Percentiles rank a stretch among this genome's conserved stretches.
Evolutionary conservation across 140 eudicot genomes (phyloP).

Genomic region (Anethum foeniculum): DNA sequence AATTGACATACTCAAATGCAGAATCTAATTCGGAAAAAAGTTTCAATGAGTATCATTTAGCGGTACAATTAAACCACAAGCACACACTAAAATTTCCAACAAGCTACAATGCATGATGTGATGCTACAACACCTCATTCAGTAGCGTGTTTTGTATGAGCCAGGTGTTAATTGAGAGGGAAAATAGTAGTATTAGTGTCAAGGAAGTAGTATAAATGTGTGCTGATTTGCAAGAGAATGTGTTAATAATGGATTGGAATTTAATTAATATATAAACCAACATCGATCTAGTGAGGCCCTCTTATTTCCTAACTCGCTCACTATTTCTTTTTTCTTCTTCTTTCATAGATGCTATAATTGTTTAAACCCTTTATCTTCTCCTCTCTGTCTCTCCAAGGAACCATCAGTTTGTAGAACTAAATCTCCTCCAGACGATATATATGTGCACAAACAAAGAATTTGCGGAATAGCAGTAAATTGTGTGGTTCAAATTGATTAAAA

Average conservation of each 20-base stretch:
- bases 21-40: not conserved
- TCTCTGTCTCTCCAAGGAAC: not conserved
- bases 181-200: not conserved
- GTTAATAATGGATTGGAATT: not conserved
- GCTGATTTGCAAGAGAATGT: not conserved
- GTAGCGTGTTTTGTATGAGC: not conserved
- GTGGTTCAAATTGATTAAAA: not conserved
- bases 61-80: not conserved
- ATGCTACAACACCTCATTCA: not conserved
- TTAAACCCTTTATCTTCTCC: not conserved
- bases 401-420: not conserved
- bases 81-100: not conserved
- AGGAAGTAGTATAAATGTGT: not conserved
- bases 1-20: not conserved
- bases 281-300: not conserved
- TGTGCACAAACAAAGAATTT: not conserved
- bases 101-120: not conserved
- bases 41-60: not conserved
- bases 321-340: not conserved
- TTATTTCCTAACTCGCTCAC: not conserved
- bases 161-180: not conserved
- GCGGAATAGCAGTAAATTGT: not conserved
- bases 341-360: not conserved
- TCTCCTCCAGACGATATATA: not conserved
- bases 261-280: not conserved